A percentile compares a stretch with the other conserved stretches of the same genome.
phyloP scores from a whole-genome alignment of 352 stramenopile genomes.

The Globisporangium echinulatum region DNA sequence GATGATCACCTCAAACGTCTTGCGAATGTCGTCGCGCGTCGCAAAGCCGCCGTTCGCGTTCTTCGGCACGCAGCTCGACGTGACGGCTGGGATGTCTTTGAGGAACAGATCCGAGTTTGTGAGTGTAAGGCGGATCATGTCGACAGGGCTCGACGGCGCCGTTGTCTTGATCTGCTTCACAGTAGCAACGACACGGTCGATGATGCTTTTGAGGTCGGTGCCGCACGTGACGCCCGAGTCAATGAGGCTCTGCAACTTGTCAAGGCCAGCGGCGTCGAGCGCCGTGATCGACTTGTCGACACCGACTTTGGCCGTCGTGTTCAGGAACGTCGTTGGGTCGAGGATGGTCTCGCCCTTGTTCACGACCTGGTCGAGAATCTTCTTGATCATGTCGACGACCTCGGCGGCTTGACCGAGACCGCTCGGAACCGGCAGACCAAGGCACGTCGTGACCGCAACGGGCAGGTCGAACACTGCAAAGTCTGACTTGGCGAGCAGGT shows the following conservation, averaged over 20 bases:
- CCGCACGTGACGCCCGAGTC: slow-evolving; percentile 32
- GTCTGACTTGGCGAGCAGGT: slow-evolving; percentile 53
- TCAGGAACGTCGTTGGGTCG: slow-evolving; percentile 21
- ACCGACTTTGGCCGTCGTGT: slow-evolving; percentile 18
- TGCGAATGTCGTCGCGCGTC: slow-evolving; percentile 42
- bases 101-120: slow-evolving; percentile 29
- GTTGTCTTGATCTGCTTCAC: slow-evolving; percentile 32
- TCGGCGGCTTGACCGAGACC: slow-evolving; percentile 6
- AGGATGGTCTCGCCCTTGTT: slow-evolving; percentile 35
- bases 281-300: slow-evolving; percentile 2
- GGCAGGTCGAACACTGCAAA: slow-evolving; percentile 47
- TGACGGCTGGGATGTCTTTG: slow-evolving; percentile 36
- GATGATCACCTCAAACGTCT: slow-evolving; percentile 48
- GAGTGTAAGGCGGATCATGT: slow-evolving; percentile 39
- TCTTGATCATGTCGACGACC: slow-evolving; percentile 12
- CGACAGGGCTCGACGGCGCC: slow-evolving; percentile 16
- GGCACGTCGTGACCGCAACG: slow-evolving; percentile 35
- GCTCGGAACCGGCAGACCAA: slow-evolving; percentile 16
- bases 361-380: slow-evolving; percentile 16
- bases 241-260: slow-evolving; percentile 27
- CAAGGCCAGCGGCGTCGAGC: slow-evolving; percentile 1
- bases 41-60: slow-evolving; percentile 26
- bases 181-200: slow-evolving; percentile 32
- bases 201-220: slow-evolving; percentile 36
- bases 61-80: slow-evolving; percentile 36